phyloP scores from a whole-genome alignment of 805 yeast species.

The Candida mattraensis region DNA sequence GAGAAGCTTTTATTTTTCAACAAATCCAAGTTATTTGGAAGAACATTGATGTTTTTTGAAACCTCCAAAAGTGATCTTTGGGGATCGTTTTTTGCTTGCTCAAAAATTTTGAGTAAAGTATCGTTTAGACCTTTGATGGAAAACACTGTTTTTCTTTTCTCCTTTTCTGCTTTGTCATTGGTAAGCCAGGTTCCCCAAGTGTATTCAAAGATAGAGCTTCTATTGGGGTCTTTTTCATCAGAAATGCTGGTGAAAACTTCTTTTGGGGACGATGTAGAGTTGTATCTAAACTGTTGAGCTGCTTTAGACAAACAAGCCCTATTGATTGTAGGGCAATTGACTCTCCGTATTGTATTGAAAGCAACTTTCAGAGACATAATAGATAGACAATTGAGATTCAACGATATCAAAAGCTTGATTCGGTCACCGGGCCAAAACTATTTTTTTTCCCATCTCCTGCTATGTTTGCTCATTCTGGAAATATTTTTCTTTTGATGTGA shows the following conservation, averaged over 20 bases:
- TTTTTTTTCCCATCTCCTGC: no score
- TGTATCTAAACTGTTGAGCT: no score
- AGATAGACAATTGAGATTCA: no score
- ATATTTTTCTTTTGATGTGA: no score
- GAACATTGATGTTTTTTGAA: conserved; percentile 18
- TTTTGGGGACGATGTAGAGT: conserved; percentile 18
- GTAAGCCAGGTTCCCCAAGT: conserved; percentile 95
- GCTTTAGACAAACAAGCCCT: no score
- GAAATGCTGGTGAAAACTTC: conserved; percentile 54
- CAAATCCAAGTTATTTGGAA: conserved; percentile 24
- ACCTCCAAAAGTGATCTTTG: conserved; percentile 12
- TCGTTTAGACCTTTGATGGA: conserved; percentile 73
- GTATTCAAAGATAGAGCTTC: conserved; percentile 77
- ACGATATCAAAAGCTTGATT: no score
- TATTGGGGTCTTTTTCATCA: conserved; percentile 64
- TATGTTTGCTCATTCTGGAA: no score
- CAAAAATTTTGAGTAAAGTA: conserved; percentile 46
- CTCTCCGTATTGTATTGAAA: no score
- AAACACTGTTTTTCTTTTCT: conserved; percentile 75
- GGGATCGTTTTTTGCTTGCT: conserved; percentile 37
- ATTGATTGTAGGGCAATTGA: no score
- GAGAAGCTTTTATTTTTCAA: conserved; percentile 19
- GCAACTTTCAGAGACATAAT: no score
- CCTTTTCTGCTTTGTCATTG: conserved; percentile 73
- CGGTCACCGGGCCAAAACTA: no score